Evolutionary conservation across 257 asterid species (phyloP), one percentile per base, ranked within the genome.

Genomic region (Forsythia viridissima): DNA sequence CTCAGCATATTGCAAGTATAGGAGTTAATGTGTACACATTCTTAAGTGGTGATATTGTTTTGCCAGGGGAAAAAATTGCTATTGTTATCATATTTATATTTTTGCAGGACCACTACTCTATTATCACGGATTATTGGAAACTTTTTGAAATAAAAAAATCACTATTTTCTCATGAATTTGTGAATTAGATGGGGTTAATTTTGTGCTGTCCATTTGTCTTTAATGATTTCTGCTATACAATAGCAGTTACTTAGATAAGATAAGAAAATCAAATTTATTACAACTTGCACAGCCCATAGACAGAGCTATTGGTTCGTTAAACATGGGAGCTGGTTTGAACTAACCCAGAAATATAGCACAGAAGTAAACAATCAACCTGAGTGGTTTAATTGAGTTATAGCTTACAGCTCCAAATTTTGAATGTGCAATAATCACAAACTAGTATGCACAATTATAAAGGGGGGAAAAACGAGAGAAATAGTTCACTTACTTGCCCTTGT

Each of bases 401-500:
- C 15, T 10, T 48, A 12, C 8, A 10, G 41, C 8, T 36, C 36
- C 48, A 68, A 61, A 68, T 72, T 77, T 77, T 61, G 30, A 34
- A 71, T 37, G 21, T n/a, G 75, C 37, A 72, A 61, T 21, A 51
- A 10, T 70, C 66, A 57, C 40, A 41, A 70, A 42, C 42, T 9
- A 61, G 43, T 52, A 69, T 18, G 38, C 15, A 43, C 77, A 73
- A 78, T 71, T 38, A 30, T 30, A 30, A 1, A 46, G n/a, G 75
- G 73, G 79, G 16, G 18, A n/a, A 34, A 61, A 30, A 30, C 34
- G 39, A 77, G 48, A 12, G 15, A 57, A 48, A n/a, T 5, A 13
- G 12, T 41, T 42, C 78, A 84, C 97, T 80, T 88, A 93, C 98
- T 96, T 96, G 98, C 97, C 91, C 90, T 93, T 93, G 79, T 93